Evolutionary conservation across 768 basidiomycete genomes (phyloP).

Genomic region (Auricularia heimuer): DNA sequence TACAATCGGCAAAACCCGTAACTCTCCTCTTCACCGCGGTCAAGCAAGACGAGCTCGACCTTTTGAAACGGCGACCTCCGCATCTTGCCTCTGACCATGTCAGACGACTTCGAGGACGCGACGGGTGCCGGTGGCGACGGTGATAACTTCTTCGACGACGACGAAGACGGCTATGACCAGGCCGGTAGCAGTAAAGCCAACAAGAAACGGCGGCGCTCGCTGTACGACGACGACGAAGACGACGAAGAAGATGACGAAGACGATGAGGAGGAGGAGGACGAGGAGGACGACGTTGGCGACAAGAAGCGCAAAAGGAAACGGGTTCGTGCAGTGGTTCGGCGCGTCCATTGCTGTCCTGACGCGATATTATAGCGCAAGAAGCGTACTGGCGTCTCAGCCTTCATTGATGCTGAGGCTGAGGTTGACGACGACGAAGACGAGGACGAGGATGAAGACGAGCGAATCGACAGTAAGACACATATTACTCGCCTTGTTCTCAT

Average conservation of each 20-base stretch:
- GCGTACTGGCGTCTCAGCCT: conserved; percentile 51
- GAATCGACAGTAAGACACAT: conserved; percentile 31
- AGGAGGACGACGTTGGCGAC: conserved; percentile 27
- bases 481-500: not conserved
- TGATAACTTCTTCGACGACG: conserved; percentile 11
- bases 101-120: not conserved
- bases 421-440: conserved; percentile 97
- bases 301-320: conserved; percentile 44
- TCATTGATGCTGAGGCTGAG: conserved; percentile 93
- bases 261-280: conserved; percentile 47
- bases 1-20: too few relatives aligned
- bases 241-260: conserved; percentile 48
- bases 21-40: too few relatives aligned
- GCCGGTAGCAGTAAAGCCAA: not conserved
- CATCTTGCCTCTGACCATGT: not conserved
- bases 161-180: conserved; percentile 5
- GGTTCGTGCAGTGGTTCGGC: conserved; percentile 11
- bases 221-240: conserved; percentile 31
- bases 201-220: conserved; percentile 14
- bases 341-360: not conserved
- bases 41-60: not conserved
- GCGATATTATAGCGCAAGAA: conserved; percentile 41
- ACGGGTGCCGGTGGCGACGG: not conserved
- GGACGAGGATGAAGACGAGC: conserved; percentile 77
- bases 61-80: not conserved